Conservation (phyloP, 148 eudicot species). For the Oxyria digyna region DNA sequence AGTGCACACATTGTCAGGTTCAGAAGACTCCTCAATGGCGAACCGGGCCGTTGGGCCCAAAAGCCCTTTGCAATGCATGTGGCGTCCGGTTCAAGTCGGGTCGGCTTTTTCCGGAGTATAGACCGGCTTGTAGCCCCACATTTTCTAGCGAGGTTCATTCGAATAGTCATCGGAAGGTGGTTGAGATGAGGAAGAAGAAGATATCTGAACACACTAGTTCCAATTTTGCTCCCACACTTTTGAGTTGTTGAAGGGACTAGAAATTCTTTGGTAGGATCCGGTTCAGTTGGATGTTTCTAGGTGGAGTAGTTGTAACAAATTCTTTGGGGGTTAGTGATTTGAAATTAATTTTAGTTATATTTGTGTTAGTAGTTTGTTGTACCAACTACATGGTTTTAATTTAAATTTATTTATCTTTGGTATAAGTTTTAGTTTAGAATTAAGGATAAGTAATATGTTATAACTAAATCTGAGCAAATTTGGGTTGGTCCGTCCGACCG, state of each 20-base stretch:
- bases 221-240: neutral
- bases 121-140: slow-evolving; percentile 11
- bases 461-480: too few species aligned
- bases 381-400: neutral
- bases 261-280: neutral
- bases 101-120: slow-evolving; percentile 10
- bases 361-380: neutral
- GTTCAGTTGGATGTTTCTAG: neutral
- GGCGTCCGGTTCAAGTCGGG: slow-evolving; percentile 10
- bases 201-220: neutral
- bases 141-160: slow-evolving; percentile 8
- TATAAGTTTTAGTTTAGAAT: too few species aligned
- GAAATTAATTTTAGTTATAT: neutral
- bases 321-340: neutral
- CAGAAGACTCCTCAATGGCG: slow-evolving; percentile 13
- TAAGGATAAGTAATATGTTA: too few species aligned
- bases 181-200: slow-evolving; percentile 6
- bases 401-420: too few species aligned
- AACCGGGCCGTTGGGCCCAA: slow-evolving; percentile 10
- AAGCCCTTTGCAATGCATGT: slow-evolving; percentile 13
- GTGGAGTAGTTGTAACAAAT: neutral
- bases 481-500: too few species aligned
- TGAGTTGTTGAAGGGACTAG: neutral
- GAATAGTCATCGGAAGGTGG: neutral
- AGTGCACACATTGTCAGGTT: slow-evolving; percentile 5